Conservation (phyloP, 2,329 filamentous ascomycete genomes). For the Cytospora chrysosperma region DNA sequence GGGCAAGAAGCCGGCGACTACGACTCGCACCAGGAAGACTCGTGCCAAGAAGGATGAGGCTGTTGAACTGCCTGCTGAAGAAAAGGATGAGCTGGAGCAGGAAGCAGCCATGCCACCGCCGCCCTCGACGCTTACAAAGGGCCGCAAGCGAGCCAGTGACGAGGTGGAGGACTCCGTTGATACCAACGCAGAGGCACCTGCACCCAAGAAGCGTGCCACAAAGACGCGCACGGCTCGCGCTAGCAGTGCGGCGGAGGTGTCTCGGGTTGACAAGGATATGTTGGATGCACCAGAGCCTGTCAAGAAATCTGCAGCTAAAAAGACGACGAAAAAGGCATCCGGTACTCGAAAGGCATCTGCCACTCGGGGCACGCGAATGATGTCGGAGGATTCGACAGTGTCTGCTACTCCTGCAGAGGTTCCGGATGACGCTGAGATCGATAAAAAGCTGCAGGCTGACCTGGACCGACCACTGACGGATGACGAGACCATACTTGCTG, state of each 20-base stretch:
- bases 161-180: constrained; percentile 51
- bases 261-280: constrained; percentile 42
- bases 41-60: constrained; percentile 55
- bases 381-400: constrained; percentile 46
- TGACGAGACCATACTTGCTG: constrained; percentile 48
- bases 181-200: constrained; percentile 46
- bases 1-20: constrained; percentile 54
- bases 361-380: constrained; percentile 25
- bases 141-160: constrained; percentile 64
- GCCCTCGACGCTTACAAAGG: constrained; percentile 45
- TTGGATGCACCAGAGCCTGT: constrained; percentile 35
- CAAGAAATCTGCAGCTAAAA: constrained; percentile 37
- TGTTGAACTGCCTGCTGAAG: constrained; percentile 46
- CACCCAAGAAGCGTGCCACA: constrained; percentile 59
- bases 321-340: constrained; percentile 44
- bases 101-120: constrained; percentile 34
- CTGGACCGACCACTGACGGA: constrained; percentile 57
- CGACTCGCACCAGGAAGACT: constrained; percentile 46
- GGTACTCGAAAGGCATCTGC: constrained; percentile 46
- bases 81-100: constrained; percentile 33
- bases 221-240: constrained; percentile 48
- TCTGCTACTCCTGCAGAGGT: constrained; percentile 41
- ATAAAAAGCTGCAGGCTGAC: constrained; percentile 64
- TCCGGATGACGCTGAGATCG: constrained; percentile 63
- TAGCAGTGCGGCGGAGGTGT: constrained; percentile 45